Conservation (phyloP, 2,329 filamentous ascomycete species). For the Aspergillus fischeri region DNA sequence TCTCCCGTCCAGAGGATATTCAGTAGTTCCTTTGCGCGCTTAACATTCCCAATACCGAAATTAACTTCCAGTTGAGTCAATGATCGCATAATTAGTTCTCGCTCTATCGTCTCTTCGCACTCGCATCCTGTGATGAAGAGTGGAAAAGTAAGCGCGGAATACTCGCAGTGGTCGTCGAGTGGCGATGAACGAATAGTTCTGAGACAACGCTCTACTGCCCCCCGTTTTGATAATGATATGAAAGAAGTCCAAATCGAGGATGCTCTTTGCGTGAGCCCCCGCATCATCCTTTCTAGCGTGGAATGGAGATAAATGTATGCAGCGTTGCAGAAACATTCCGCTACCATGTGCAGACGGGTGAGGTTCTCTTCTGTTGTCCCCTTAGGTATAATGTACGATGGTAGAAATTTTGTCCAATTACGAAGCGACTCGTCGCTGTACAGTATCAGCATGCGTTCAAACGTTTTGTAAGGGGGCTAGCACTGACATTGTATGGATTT, state of each 20-base stretch:
- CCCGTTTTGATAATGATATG: slow-evolving; percentile 24
- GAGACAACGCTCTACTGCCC: slow-evolving; percentile 26
- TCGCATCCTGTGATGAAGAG: slow-evolving; percentile 36
- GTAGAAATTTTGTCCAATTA: slow-evolving; percentile 27
- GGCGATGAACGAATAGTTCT: slow-evolving; percentile 21
- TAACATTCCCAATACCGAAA: slow-evolving; percentile 35
- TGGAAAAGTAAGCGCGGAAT: slow-evolving; percentile 36
- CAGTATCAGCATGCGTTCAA: not conserved
- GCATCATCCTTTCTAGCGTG: slow-evolving; percentile 26
- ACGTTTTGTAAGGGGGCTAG: not conserved
- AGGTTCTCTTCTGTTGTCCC: slow-evolving; percentile 26
- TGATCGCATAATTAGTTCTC: slow-evolving; percentile 22
- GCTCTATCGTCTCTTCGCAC: slow-evolving; percentile 17
- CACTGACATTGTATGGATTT: slow-evolving; percentile 29
- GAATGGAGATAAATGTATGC: slow-evolving; percentile 36
- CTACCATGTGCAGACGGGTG: slow-evolving; percentile 31
- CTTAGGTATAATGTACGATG: slow-evolving; percentile 27
- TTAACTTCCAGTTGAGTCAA: slow-evolving; percentile 28
- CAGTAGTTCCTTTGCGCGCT: slow-evolving; percentile 29
- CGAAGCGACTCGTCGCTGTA: slow-evolving; percentile 30
- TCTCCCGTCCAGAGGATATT: slow-evolving; percentile 23
- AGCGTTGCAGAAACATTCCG: slow-evolving; percentile 36
- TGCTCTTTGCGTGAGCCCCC: not conserved
- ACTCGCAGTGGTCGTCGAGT: slow-evolving; percentile 33
- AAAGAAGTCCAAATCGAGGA: slow-evolving; percentile 10